Conservation (phyloP, 2,329 filamentous ascomycete genomes). For the Neonectria ditissima region DNA sequence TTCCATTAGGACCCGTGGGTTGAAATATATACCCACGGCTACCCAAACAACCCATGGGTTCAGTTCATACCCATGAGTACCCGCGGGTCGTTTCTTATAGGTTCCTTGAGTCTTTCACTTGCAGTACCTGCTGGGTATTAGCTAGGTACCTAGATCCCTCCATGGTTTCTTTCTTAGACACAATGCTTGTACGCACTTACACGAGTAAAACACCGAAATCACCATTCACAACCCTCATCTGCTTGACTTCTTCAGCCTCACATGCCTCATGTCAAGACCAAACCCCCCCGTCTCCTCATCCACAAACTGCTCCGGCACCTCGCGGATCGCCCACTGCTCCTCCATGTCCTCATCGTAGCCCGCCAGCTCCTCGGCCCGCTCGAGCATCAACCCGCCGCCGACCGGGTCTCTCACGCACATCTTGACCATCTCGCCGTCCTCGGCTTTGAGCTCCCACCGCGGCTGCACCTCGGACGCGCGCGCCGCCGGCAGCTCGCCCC, state of each 20-base stretch:
- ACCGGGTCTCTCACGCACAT: conserved; percentile 19
- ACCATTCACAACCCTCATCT: too few species aligned
- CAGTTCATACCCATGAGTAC: background rate
- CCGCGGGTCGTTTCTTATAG: background rate
- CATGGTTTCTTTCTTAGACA: too few species aligned
- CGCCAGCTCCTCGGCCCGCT: conserved; percentile 19
- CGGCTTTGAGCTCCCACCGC: conserved; percentile 22
- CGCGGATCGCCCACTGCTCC: conserved; percentile 17
- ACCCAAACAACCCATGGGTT: background rate
- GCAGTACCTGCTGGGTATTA: too few species aligned
- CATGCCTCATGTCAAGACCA: conserved; percentile 11
- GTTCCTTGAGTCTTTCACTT: too few species aligned
- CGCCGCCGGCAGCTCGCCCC: conserved; percentile 36
- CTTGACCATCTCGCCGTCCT: conserved; percentile 10
- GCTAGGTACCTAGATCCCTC: too few species aligned
- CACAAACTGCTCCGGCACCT: conserved; percentile 24
- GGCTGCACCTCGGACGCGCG: conserved; percentile 20
- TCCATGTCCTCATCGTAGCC: conserved; percentile 33
- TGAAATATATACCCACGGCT: background rate
- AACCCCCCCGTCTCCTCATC: conserved; percentile 19
- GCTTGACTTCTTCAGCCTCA: conserved; percentile 23
- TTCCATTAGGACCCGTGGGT: background rate
- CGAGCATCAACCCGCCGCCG: conserved; percentile 4
- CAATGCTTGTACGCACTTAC: too few species aligned
- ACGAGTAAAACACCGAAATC: background rate